phyloP scores from a whole-genome alignment of 306 rosid genomes.

The Corylus heterophylla region DNA sequence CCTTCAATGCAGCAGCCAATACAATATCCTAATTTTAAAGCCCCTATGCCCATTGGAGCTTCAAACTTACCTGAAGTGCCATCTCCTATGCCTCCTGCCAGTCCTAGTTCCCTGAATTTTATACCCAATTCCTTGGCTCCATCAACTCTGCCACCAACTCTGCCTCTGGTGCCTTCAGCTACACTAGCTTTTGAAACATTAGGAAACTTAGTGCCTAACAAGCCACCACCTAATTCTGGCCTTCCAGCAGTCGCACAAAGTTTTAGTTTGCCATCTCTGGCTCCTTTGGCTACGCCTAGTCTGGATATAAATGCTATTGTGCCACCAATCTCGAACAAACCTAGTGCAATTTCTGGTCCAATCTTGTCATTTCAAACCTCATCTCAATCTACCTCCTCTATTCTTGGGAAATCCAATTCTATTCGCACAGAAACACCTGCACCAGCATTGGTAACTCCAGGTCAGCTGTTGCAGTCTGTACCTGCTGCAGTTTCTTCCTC shows the following conservation, averaged over 20 bases:
- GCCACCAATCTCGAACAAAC: slow-evolving; percentile 54
- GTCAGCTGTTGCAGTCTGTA: slow-evolving; percentile 76
- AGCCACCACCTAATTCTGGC: slow-evolving; percentile 39
- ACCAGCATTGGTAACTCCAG: slow-evolving; percentile 81
- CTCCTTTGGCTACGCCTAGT: slow-evolving; percentile 50
- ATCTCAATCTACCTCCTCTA: slow-evolving; percentile 53
- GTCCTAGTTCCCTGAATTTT: slow-evolving; percentile 42
- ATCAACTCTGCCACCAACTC: slow-evolving; percentile 13
- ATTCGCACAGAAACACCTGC: slow-evolving; percentile 41
- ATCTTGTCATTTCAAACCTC: slow-evolving; percentile 52
- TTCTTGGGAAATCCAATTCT: slow-evolving; percentile 56
- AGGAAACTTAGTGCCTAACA: slow-evolving; percentile 50
- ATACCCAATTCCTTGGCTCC: slow-evolving; percentile 43
- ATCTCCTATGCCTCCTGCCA: slow-evolving; percentile 48
- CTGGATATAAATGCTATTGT: slow-evolving; percentile 46
- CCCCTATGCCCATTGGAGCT: slow-evolving; percentile 58
- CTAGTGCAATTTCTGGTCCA: slow-evolving; percentile 50
- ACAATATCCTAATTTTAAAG: slow-evolving; percentile 68
- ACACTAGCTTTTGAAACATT: slow-evolving; percentile 55
- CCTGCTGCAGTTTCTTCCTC: slow-evolving; percentile 51
- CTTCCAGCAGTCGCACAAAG: slow-evolving; percentile 40
- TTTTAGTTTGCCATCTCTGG: slow-evolving; percentile 48
- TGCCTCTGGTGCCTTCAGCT: slow-evolving; percentile 43
- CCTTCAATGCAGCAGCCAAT: slow-evolving; percentile 74
- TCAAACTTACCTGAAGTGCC: slow-evolving; percentile 67